phyloP scores from a whole-genome alignment of 306 rosid genomes.

The Elaeagnus macrophylla region DNA sequence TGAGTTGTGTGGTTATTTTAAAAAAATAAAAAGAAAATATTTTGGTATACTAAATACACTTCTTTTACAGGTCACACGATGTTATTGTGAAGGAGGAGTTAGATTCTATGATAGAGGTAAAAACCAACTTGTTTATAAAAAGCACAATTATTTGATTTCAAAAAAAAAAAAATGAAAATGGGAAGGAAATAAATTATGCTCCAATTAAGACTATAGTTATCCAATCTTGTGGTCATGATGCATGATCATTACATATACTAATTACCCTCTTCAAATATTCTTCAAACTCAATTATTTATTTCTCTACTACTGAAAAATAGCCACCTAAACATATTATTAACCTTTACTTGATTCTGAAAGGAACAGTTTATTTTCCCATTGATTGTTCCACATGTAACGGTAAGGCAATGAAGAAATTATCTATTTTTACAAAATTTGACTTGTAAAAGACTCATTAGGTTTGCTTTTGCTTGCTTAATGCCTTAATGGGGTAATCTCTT shows the following conservation, averaged over 20 bases:
- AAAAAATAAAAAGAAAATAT: too few relatives aligned
- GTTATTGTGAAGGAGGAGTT: too few relatives aligned
- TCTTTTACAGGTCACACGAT: too few relatives aligned
- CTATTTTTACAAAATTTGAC: neutral
- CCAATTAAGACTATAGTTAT: constrained; percentile 41
- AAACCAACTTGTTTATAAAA: too few relatives aligned
- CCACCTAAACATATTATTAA: constrained; percentile 40
- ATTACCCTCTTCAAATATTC: constrained; percentile 31
- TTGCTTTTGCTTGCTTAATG: constrained; percentile 20
- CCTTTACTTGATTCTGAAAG: constrained; percentile 22
- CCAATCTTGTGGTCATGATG: constrained; percentile 32
- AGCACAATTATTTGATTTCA: too few relatives aligned
- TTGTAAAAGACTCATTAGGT: constrained; percentile 15
- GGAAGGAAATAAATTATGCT: constrained; percentile 8
- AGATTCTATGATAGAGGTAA: too few relatives aligned
- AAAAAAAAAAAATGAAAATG: too few relatives aligned
- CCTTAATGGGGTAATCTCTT: constrained; percentile 10
- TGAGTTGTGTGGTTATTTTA: too few relatives aligned
- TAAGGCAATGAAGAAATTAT: neutral
- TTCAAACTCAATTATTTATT: constrained; percentile 30
- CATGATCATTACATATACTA: constrained; percentile 44
- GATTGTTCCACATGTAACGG: constrained; percentile 39
- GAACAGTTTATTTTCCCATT: constrained; percentile 12
- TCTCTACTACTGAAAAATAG: constrained; percentile 28
- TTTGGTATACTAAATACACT: too few relatives aligned